Percentiles rank a stretch among this genome's conserved stretches.
These are phyloP conservation scores for Cyamopsis tetragonoloba DNA, from an alignment of 306 rosid species.

Conservation along the genomic window DNA sequence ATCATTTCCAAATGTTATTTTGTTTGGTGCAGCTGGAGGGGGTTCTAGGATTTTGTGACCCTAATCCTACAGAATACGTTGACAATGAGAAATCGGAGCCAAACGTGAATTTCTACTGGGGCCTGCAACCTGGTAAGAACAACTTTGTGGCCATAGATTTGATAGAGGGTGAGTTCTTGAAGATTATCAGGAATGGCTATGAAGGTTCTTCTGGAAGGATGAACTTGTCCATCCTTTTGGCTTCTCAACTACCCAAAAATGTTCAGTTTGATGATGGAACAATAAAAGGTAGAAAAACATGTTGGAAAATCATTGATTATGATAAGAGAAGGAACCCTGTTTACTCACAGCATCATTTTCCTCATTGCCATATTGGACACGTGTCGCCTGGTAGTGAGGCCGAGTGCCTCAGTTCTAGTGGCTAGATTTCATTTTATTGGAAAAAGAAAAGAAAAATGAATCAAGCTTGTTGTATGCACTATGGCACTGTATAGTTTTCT, in stretches of 20 bases:
- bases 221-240: slow-evolving; percentile 24
- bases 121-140: slow-evolving; percentile 18
- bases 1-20: slow-evolving; percentile 7
- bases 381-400: slow-evolving; percentile 17
- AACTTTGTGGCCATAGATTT: not conserved
- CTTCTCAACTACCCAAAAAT: slow-evolving; percentile 32
- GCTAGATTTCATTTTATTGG: slow-evolving; percentile 1
- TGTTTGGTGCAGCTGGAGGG: slow-evolving; percentile 37
- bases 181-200: slow-evolving; percentile 19
- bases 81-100: slow-evolving; percentile 30
- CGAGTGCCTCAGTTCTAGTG: slow-evolving; percentile 6
- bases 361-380: slow-evolving; percentile 27
- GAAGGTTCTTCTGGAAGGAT: slow-evolving; percentile 38
- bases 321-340: slow-evolving; percentile 19
- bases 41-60: slow-evolving; percentile 44
- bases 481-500: slow-evolving; percentile 3
- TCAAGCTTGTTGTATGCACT: slow-evolving; percentile 2
- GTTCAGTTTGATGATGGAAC: slow-evolving; percentile 8
- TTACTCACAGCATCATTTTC: slow-evolving; percentile 21
- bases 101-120: slow-evolving; percentile 47
- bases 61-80: slow-evolving; percentile 41
- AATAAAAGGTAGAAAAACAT: slow-evolving; percentile 15
- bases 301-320: slow-evolving; percentile 27
- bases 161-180: slow-evolving; percentile 36
- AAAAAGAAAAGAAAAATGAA: too few relatives aligned